Evolutionary conservation across 805 yeast species (phyloP), one percentile per base, ranked within the genome.

Genomic region (Scheffersomyces amazonensis): DNA sequence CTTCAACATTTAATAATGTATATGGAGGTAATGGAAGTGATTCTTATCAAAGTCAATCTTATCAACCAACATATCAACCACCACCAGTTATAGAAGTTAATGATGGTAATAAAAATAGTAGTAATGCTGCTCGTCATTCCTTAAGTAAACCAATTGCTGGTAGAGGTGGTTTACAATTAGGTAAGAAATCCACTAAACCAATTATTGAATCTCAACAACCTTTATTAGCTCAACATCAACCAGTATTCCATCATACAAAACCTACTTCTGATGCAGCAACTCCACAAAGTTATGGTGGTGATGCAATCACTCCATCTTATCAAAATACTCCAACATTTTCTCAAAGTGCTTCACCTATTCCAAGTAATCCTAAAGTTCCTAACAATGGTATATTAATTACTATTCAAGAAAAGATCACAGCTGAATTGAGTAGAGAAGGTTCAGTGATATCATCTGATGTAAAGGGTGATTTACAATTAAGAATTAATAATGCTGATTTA

Each of bases 391-490:
- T 90, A 36, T 75, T 89, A 60, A 74, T 90, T 45, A 71, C 85
- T 5, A 66, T 88, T 32, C 81, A 80, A 55, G 98, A 91, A 65
- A 80, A 81, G 49, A 72, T 89, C 41, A 72, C 81, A 21, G 93
- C 93, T 3, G 81, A 81, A 49, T 73, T 91, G 43, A 67, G 83
- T 10, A 82, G 97, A 56, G 97, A 91, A 50, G 98, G 98, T 34
- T 72, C 81, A 0, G 60, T 86, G 37, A 39, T 49, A 16, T 65
- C 79, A 16, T 78, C 87, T 31, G 96, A 90, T 57, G 76, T 89
- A 41, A 87, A 87, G 63, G 98, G 99, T 62, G 95, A 86, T 50
- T 71, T 91, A 50, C 95, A 88, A 64, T 70, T 93, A 57, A 82
- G 96, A 58, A 80, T 93, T 46, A 89, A 84, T 59, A 78, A 89